Evolutionary conservation across 2,329 filamentous ascomycete genomes (phyloP), one percentile per base, ranked within the genome.

Genomic region (Trichoderma citrinoviride): DNA sequence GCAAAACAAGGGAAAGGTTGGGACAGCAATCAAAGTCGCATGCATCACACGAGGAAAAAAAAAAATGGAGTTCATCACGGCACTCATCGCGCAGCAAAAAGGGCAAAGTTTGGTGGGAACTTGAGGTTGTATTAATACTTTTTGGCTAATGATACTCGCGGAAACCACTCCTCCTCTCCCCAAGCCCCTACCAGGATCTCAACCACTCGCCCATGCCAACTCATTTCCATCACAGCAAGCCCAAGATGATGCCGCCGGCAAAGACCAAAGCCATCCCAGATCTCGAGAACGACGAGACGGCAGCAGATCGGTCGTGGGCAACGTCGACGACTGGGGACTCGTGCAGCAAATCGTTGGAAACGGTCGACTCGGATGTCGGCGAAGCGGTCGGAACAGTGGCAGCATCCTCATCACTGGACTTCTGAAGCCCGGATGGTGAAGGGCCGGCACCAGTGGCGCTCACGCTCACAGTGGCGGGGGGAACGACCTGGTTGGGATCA

Each of bases 201-300:
- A 44, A 56, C 23, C 7, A 46, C 21, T 3, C 33, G 33, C 12
- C 41, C 23, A 14, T 37, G 17, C 10, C 12, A 12, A 40, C 14
- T 40, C 37, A n/a, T 44, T 27, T 55, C 5, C 27, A 8, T 69
- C 58, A 77, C 60, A 77, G 44, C n/a, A 70, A 72, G 41, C 67
- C 71, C 41, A 75, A 53, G 25, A 75, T 52, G n/a, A 70, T 70
- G 40, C 71, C 69, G 15, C 74, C 75, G 55, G 70, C 73, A 49
- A 73, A 66, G 7, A 69, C 70, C 19, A 70, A 66, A 15, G 70
- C 69, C 27, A 73, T 64, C 17, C 70, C 73, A 3, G 70, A 71
- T 3, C 65, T 72, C 8, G 70, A 69, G 5, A 72, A 71, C 3
- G 74, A 70, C 19, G 72, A 70, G 19, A 71, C 71, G 17, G 71